Base-by-base conservation (phyloP, 1,284 basidiomycete species). In the Microbotryum lychnidis-dioicae region DNA sequence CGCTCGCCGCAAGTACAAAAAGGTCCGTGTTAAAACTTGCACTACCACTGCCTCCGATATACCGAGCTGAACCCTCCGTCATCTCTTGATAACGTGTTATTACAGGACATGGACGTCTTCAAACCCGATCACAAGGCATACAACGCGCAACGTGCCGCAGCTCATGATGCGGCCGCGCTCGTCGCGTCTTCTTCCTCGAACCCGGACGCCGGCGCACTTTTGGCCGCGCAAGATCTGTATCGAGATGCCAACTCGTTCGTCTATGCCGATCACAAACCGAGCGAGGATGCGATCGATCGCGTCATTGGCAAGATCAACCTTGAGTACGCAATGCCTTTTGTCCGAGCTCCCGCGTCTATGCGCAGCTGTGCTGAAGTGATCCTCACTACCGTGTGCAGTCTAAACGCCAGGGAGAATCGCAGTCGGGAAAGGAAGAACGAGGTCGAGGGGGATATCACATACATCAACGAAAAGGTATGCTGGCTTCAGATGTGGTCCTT, bases 361-460 rank as follows among this genome's bases (percentile, higher is more conserved):
- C 46, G 45, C 20, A 44, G 49, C 50, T 18, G 18, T 12, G 48
- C 44, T 42, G 31, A 49, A 20, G 10, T 31, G 20, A n/a, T 46
- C 1, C 23, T 12, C 16, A 21, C 53, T n/a, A 50, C 25, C 33
- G 42, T 20, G 14, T 18, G 37, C 67, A 92, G 89, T 70, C 83
- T 91, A 67, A 88, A 91, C 77, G 88, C 89, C 78, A 86, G 88
- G 74, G 81, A 83, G 73, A 93, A 89, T 73, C 87, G 90, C 77
- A 89, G 87, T 45, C 80, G 92, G 67, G 89, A 91, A 76, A 83
- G 91, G 62, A 79, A 80, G 73, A 92, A 94, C 77, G 91, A 97
- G 72, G 86, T 88, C 57, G 87, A 94, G 66, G 91, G 88, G 59
- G 91, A 97, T 69, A 89, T 98, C 76, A 97, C 91, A 16, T 98